These are phyloP conservation scores for Asterophora parasitica DNA, from an alignment of 768 basidiomycete species.

Conservation along the genomic window DNA sequence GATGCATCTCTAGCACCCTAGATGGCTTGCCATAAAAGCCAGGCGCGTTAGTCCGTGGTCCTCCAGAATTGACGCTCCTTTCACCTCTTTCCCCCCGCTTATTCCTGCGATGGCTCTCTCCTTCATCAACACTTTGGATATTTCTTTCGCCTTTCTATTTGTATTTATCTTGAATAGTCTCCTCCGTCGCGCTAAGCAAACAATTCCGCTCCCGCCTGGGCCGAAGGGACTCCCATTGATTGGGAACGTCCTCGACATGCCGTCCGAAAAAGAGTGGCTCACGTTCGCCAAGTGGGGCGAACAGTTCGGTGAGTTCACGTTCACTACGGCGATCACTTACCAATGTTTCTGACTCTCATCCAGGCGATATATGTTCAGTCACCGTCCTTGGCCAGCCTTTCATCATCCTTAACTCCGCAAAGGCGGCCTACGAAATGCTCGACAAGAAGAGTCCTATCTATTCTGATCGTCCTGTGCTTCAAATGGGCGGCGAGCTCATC, in stretches of 20 bases:
- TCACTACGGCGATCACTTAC: too few species aligned
- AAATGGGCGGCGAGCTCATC: slow-evolving; percentile 51
- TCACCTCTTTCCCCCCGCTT: slow-evolving; percentile 17
- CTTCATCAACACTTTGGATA: slow-evolving; percentile 24
- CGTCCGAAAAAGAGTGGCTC: slow-evolving; percentile 44
- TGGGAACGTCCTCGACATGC: slow-evolving; percentile 53
- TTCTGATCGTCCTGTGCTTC: slow-evolving; percentile 58
- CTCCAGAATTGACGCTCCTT: slow-evolving; percentile 21
- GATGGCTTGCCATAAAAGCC: slow-evolving; percentile 33
- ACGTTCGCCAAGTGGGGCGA: slow-evolving; percentile 50
- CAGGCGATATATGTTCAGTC: slow-evolving; percentile 58
- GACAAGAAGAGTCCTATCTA: slow-evolving; percentile 65
- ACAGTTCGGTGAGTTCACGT: slow-evolving; percentile 37
- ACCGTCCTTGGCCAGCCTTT: slow-evolving; percentile 58
- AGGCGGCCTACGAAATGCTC: slow-evolving; percentile 50
- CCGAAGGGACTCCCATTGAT: slow-evolving; percentile 50
- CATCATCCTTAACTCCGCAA: slow-evolving; percentile 49
- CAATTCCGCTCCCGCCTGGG: slow-evolving; percentile 40
- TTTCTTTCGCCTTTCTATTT: slow-evolving; percentile 29
- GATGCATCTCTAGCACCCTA: slow-evolving; percentile 21
- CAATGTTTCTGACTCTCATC: neutral
- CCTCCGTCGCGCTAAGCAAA: slow-evolving; percentile 18
- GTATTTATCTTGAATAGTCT: slow-evolving; percentile 32
- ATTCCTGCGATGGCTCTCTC: slow-evolving; percentile 24
- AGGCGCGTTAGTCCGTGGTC: slow-evolving; percentile 13